Base-by-base conservation (phyloP, 768 basidiomycete genomes). In the Tephrocybe sp. region DNA sequence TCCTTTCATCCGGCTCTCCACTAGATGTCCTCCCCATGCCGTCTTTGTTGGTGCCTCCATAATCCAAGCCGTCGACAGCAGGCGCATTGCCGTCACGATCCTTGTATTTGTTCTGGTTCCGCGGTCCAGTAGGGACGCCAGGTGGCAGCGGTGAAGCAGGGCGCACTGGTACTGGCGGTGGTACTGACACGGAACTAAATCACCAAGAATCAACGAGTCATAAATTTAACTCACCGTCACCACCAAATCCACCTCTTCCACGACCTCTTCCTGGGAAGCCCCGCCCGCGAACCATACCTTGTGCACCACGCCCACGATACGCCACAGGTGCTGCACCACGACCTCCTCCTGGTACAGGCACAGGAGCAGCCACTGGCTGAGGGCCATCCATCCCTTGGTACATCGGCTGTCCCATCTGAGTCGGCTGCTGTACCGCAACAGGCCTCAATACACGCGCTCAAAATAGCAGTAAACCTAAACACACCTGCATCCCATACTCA, bases 81-180 rank as follows among this genome's bases (percentile, higher is more conserved):
- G 89, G 86, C 1, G 88, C 87, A 61, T 90, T 90, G 14, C 83
- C 84, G 62, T 93, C 90, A 36, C 90, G 78, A 66, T 93, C 91
- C 73, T 92, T 93, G 72, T 93, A 93, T 64, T 90, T 90, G 63
- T 89, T 90, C 67, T 89, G 88, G 65, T 92, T 92, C 38, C 91
- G 77, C 11, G 91, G 91, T 1, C 91, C 91, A 0, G 91, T 93
- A 1, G 91, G 91, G 17, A 93, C 91, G 52, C 85, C 85, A 12
- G 91, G 90, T 1, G 91, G 91, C 1, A 93, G 76, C 15, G 91
- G 91, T 0, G 91, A 93, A 5, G 90, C 86, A 3, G 91, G 86
- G 52, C 90, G 80, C 30, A 83, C 83, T 34, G 87, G 83, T 6
- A 76, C 74, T 49, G 75, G 73, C 21, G 81, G 78, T 17, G 68